Evolutionary conservation across 2,329 filamentous ascomycete species (phyloP), one percentile per base, ranked within the genome.

Genomic region (Exophiala oligosperma): DNA sequence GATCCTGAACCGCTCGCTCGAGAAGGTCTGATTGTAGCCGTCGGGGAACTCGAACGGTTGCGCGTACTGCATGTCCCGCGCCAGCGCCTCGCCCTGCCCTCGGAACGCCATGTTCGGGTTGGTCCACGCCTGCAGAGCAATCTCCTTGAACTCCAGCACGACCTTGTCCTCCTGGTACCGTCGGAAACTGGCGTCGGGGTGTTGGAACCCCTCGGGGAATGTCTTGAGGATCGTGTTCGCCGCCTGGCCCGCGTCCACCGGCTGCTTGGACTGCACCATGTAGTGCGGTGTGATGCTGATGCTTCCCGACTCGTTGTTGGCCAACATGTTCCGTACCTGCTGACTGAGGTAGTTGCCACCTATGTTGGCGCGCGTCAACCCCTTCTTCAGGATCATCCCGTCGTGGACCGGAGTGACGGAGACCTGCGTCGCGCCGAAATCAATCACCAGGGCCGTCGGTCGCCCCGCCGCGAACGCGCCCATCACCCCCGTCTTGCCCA

Each of bases 141-240:
- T 95, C 77, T 99, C 95, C 78, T 99, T 99, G 84, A 96, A 99
- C 72, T 97, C 92, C 38, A 91, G 92, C 57, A 99, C 78, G 43
- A 96, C 88, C 53, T 93, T 90, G 73, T 97, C 94, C 78, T 99
- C 92, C 75, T 97, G 88, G 64, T 93, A 87, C 17, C 81, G 79
- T 59, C 89, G 86, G 82, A 92, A 97, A 1, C 90, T 92, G 28
- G 84, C 81, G 66, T 79, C 77, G 0, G 83, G 84, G 1, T 81
- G 77, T 32, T 77, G 74, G 61, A 88, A 78, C 67, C 82, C 68
- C 72, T 81, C 80, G 70, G 81, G 71, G 91, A 96, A 40, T 84
- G 84, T 67, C 85, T 87, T 73, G 90, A 87, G 49, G 83, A 66
- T 86, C 41, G 87, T 90, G 73, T 95, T 88, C 2, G 92, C 82